Base-by-base conservation (phyloP, 2,329 filamentous ascomycete genomes). In the Huntiella abstrusa region DNA sequence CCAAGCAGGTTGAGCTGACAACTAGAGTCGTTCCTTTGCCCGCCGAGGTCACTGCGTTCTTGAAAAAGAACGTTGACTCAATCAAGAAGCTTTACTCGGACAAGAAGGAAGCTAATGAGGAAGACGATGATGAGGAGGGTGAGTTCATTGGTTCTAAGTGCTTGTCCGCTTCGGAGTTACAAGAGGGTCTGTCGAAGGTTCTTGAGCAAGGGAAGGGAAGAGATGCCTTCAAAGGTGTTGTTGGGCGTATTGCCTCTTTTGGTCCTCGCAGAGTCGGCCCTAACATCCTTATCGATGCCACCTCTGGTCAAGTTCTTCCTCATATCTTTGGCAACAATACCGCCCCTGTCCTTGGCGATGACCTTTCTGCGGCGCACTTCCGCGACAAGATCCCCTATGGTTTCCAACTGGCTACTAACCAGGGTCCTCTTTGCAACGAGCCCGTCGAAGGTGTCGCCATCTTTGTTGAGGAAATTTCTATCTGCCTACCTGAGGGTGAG, bases 371-470 rank as follows among this genome's bases (percentile, higher is more conserved):
- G 3, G 69, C 69, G 42, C 80, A 91, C 56, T 78, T 96, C 53
- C 76, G 79, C 48, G 88, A 96, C 65, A 96, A 93, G 59, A 83
- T 96, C 52, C 70, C 76, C 6, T 87, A 98, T 59, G 87, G 84
- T 41, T 98, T 98, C 69, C 91, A 98, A 60, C 78, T 96, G 12
- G 82, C 85, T 35, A 92, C 80, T 1, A 74, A 77, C 16, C 85
- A 93, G 62, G 91, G 91, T 0, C 87, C 91, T 0, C 72, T 96
- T 43, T 96, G 91, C 62, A 74, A 84, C 55, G 91, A 98, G 59
- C 88, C 91, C 0, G 77, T 95, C 41, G 88, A 95, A 64, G 91
- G 91, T 43, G 73, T 95, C 17, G 91, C 87, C 36, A 83, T 96
- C 41, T 82, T 93, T 59, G 68, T 98, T 42, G 87, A 98, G 60